Percentiles rank a stretch among this genome's conserved stretches.
Evolutionary conservation across 345 rosid species (phyloP).

Genomic region (Rubroshorea leprosula): DNA sequence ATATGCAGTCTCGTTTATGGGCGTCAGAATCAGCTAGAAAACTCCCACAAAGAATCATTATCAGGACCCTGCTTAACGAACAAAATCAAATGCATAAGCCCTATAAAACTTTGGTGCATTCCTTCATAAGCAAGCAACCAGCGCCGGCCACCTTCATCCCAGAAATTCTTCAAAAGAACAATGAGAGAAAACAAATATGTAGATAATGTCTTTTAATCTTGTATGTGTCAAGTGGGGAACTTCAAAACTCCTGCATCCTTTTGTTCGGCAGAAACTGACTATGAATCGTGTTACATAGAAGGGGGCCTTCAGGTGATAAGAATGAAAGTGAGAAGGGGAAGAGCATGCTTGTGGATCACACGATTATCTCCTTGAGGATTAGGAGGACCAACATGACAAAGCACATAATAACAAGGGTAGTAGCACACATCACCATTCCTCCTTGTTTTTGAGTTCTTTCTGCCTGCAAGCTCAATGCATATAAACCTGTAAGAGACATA

Average conservation of each 20-base stretch:
- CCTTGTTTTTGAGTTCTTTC: conserved; percentile 90
- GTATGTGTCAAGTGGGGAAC: not conserved
- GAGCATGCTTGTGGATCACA: conserved; percentile 31
- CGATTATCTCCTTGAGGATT: conserved; percentile 68
- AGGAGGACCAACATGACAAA: conserved; percentile 84
- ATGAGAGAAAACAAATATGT: conserved; percentile 3
- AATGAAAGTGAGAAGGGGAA: conserved; percentile 5
- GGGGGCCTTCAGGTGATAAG: not conserved
- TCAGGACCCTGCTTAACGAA: not conserved
- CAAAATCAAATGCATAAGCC: conserved; percentile 7
- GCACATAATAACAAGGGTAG: conserved; percentile 88
- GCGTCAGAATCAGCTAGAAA: not conserved
- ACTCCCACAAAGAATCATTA: conserved; percentile 6
- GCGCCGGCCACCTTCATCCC: conserved; percentile 6
- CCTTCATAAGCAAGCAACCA: not conserved
- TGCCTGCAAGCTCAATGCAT: conserved; percentile 47
- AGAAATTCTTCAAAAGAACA: not conserved
- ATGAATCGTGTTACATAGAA: conserved; percentile 1
- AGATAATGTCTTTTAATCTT: not conserved
- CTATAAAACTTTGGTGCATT: conserved; percentile 15
- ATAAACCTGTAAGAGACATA: not conserved
- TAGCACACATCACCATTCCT: conserved; percentile 93
- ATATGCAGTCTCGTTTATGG: conserved; percentile 10
- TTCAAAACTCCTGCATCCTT: conserved; percentile 12
- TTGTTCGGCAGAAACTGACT: not conserved